Evolutionary conservation across 2,329 filamentous ascomycete species (phyloP).

Genomic region (Colletotrichum camelliae): DNA sequence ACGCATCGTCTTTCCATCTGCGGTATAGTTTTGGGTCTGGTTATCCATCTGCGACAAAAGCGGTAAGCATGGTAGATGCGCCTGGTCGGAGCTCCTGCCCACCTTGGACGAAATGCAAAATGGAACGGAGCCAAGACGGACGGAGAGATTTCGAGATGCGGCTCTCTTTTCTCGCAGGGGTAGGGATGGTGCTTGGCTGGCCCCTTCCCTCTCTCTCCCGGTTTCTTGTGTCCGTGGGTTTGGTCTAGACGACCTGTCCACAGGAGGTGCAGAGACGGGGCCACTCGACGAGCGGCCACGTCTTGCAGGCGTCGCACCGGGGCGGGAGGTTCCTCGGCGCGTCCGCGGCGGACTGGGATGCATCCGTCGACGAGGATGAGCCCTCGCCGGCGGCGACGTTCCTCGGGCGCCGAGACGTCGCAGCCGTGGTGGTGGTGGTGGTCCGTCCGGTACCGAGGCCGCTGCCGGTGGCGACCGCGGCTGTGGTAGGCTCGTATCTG

Average conservation of each 20-base stretch:
- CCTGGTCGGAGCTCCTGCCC: not conserved
- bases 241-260: not conserved
- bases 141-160: not conserved
- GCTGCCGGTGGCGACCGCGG: not conserved
- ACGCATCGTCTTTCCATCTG: not conserved
- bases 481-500: not conserved
- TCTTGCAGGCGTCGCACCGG: not conserved
- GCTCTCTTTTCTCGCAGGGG: not conserved
- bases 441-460: not conserved
- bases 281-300: not conserved
- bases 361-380: not conserved
- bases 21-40: not conserved
- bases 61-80: not conserved
- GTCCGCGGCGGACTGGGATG: not conserved
- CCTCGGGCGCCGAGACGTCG: not conserved
- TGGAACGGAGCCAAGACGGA: not conserved
- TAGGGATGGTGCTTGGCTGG: not conserved
- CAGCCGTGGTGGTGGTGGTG: not conserved
- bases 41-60: not conserved
- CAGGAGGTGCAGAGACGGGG: not conserved
- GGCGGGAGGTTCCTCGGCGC: not conserved
- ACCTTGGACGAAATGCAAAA: not conserved
- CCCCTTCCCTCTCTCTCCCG: not conserved
- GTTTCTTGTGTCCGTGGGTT: not conserved
- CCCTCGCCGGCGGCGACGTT: not conserved